Evolutionary conservation across 768 basidiomycete species (phyloP).

Genomic region (Lentinus tigrinus): DNA sequence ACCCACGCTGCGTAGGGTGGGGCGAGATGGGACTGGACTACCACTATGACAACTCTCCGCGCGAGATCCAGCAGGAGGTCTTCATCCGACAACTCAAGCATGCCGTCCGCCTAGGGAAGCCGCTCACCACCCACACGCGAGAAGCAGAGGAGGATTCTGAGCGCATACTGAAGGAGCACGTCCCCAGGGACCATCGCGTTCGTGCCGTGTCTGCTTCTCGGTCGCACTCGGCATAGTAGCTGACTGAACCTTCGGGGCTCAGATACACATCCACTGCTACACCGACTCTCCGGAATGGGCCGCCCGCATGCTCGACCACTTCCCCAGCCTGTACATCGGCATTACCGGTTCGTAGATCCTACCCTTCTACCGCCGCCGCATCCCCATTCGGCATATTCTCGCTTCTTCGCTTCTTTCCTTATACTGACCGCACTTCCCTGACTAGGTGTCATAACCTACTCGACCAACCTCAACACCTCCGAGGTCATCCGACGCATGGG

Average conservation of each 20-base stretch:
- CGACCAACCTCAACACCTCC: slow-evolving; percentile 72
- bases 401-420: too few relatives aligned
- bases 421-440: too few relatives aligned
- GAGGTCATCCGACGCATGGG: slow-evolving; percentile 52
- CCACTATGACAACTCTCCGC: slow-evolving; percentile 78
- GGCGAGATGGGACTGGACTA: slow-evolving; percentile 89
- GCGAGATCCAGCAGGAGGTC: slow-evolving; percentile 62
- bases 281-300: slow-evolving; percentile 81
- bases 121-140: slow-evolving; percentile 83
- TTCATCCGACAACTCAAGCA: slow-evolving; percentile 66
- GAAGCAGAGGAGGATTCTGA: slow-evolving; percentile 86
- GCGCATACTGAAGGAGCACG: slow-evolving; percentile 69
- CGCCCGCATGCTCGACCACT: slow-evolving; percentile 65
- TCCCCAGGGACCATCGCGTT: slow-evolving; percentile 70
- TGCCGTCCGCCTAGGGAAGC: slow-evolving; percentile 69
- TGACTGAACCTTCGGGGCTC: background rate
- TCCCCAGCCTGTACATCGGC: slow-evolving; percentile 81
- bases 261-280: slow-evolving; percentile 90
- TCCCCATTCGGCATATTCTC: slow-evolving; percentile 62
- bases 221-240: background rate
- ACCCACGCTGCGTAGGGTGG: slow-evolving; percentile 84
- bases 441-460: slow-evolving; percentile 83
- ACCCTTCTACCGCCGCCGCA: background rate
- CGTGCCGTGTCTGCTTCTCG: slow-evolving; percentile 8
- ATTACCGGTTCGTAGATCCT: slow-evolving; percentile 55